Evolutionary conservation across 352 stramenopile species (phyloP), one percentile per base, ranked within the genome.

Genomic region (Pythium rishiriense): DNA sequence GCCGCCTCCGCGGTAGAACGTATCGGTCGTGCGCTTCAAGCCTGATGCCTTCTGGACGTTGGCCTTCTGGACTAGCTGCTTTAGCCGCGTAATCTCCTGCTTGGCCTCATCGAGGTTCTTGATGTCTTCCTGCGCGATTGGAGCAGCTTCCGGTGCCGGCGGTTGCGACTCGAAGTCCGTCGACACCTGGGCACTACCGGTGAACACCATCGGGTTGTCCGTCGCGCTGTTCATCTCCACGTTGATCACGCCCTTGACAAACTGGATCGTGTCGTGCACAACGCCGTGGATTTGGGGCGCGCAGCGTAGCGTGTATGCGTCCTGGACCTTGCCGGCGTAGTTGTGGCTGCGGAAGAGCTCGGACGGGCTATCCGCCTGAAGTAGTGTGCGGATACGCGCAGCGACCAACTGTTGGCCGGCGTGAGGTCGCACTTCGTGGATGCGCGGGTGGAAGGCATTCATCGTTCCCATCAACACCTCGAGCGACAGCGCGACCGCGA

Each of bases 181-280:
- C 8, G 80, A 83, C 45, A 91, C 80, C 29, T 91, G 75, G 0
- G 83, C 83, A 29, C 78, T 83, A 41, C 83, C 77, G 12, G 83
- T 87, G 71, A 92, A 91, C 39, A 92, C 88, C 87, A 96, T 97
- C 49, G 89, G 89, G 80, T 97, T 97, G 74, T 96, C 89, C 1
- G 88, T 96, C 0, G 83, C 85, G 43, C 80, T 93, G 76, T 97
- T 97, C 79, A 96, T 91, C 70, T 97, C 88, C n/a, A 91, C 83
- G 50, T 91, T 81, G 57, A 97, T 78, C 45, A 97, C 79, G 29
- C 76, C 77, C 52, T 83, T 85, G 31, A 96, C 89, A 56, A 96
- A 97, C 54, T 78, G 66, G 60, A 96, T 85, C 59, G 90, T 96
- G 73, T 97, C 90, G 66, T 96, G 81, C 47, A 89, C 80, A 41